Evolutionary conservation across 75 land plant species (phyloP), one percentile per base, ranked within the genome.

Genomic region (Cupressus sempervirens): DNA sequence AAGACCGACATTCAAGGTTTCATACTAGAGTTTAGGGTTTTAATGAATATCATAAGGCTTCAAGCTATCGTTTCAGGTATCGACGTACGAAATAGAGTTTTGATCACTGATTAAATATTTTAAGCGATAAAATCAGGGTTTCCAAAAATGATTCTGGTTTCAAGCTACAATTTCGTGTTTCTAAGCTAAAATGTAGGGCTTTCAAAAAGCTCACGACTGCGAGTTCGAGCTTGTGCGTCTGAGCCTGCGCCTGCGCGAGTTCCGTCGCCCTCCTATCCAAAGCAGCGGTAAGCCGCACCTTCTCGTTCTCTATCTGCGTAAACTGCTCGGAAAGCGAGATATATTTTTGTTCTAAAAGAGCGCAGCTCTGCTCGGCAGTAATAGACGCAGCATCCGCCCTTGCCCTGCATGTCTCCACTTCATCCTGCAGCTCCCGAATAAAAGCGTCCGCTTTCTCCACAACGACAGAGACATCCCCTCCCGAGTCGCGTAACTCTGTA

Each of bases 301-400:
- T 91, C 86, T 91, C 90, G 6, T 91, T 87, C 81, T 94, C 88
- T 35, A 94, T 75, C 15, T 89, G 79, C 18, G 89, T 56, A 86
- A 89, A 91, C 18, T 98, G 95, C 2, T 86, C 82, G 14, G 91
- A 84, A 16, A 98, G 93, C 0, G 93, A 85, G 1, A 92, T 40
- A 84, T 90, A 96, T 84, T 93, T 93, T 89, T 98, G 98, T 90
- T 98, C 99, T 38, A 96, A 84, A 29, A 93, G 86, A 14, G 94
- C 89, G 89, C 97, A 96, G 43, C 91, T 93, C 86, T 98, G 99
- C 87, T 98, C 99, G 20, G 95, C 94, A 83, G 94, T 96, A 89
- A 96, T 93, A 34, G 93, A 80, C 30, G 95, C 87, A 6, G 99
- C 99, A 79, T 98, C 99, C 20, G 96, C 92, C 65, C 92, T 92